Base-by-base conservation (phyloP, 148 eudicot genomes). In the Limonium bicolor region DNA sequence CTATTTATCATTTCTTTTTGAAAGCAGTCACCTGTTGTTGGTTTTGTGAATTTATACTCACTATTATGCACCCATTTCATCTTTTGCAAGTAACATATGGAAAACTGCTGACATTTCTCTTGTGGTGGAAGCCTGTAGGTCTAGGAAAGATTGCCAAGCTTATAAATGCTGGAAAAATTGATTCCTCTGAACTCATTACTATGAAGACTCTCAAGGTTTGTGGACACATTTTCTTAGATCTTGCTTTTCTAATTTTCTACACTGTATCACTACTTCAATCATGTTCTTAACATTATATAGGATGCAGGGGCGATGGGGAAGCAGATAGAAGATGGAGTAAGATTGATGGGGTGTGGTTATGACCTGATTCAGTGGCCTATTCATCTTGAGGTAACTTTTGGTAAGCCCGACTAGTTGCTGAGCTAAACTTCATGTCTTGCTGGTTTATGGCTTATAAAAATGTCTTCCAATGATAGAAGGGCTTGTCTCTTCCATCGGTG, bases 361-460 rank as follows among this genome's bases (percentile, higher is more conserved):
- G 94, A 86, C 46, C 67, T 70, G 15, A 71, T 86, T 13, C 19
- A 44, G 25, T 86, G 96, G 96, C 96, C 96, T 7, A 78, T 86
- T 69, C 96, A 86, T 76, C 62, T 82, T 12, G 96, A 86, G 96
- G 96, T n/a, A n/a, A n/a, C n/a, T n/a, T n/a, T n/a, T n/a, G n/a
- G n/a, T n/a, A n/a, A n/a, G n/a, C n/a, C n/a, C n/a, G n/a, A n/a
- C n/a, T n/a, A n/a, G n/a, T n/a, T n/a, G n/a, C n/a, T n/a, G n/a
- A n/a, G n/a, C n/a, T n/a, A n/a, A n/a, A n/a, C n/a, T n/a, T n/a
- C n/a, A n/a, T n/a, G n/a, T n/a, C n/a, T n/a, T n/a, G n/a, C n/a
- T n/a, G n/a, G n/a, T n/a, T n/a, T n/a, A n/a, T n/a, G n/a, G n/a
- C n/a, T n/a, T n/a, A n/a, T n/a, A n/a, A n/a, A n/a, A n/a, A n/a